Conservation (phyloP, 768 basidiomycete species). For the Saitozyma podzolica region DNA sequence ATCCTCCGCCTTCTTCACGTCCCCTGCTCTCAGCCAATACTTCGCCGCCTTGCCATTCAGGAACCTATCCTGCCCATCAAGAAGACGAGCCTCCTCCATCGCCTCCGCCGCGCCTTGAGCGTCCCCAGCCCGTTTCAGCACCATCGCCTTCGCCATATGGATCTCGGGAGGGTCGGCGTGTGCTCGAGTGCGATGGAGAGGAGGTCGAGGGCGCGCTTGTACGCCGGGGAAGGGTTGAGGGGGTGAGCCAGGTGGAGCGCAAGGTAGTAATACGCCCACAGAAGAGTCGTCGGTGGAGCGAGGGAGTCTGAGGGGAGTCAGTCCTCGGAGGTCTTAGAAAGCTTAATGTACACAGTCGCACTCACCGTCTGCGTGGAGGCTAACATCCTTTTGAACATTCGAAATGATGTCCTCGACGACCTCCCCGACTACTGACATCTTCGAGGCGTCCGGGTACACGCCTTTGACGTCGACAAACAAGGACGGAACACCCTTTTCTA, state of each 20-base stretch:
- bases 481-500: conserved; percentile 86
- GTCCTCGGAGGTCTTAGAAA: neutral
- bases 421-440: conserved; percentile 69
- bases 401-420: conserved; percentile 63
- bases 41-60: conserved; percentile 92
- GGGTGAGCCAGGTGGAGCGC: conserved; percentile 68
- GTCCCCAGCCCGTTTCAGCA: conserved; percentile 85
- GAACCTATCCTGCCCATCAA: conserved; percentile 94
- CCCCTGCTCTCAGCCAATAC: conserved; percentile 79
- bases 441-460: conserved; percentile 68
- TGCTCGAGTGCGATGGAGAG: conserved; percentile 71
- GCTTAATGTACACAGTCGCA: no score
- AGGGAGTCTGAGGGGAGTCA: conserved; percentile 33
- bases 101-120: conserved; percentile 68
- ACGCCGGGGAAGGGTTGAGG: conserved; percentile 37
- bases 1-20: conserved; percentile 70
- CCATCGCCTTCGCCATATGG: conserved; percentile 74
- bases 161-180: conserved; percentile 91
- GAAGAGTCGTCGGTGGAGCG: conserved; percentile 74
- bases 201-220: conserved; percentile 53
- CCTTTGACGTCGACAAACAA: conserved; percentile 89
- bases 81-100: conserved; percentile 74
- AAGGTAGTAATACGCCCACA: conserved; percentile 95
- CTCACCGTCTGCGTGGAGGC: conserved; percentile 37
- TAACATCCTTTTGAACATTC: conserved; percentile 34